These are phyloP conservation scores for Isabelozyma pseudorhagii DNA, from an alignment of 805 yeast species.

Conservation along the genomic window DNA sequence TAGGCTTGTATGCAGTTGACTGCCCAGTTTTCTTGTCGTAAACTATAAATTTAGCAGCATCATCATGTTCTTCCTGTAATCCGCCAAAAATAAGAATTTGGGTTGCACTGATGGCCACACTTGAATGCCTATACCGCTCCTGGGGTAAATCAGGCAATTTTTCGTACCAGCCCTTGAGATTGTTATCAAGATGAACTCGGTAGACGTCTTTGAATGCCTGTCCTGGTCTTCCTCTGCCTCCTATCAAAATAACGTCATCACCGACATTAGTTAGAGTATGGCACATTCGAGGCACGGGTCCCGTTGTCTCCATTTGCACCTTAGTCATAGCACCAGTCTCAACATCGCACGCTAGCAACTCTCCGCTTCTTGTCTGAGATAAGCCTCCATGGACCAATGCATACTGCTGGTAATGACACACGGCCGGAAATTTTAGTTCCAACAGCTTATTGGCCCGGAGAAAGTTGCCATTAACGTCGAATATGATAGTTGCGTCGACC, in stretches of 20 bases:
- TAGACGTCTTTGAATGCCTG: slow-evolving; percentile 33
- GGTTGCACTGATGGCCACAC: slow-evolving; percentile 22
- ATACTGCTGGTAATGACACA: slow-evolving; percentile 8
- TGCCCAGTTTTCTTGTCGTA: slow-evolving; percentile 15
- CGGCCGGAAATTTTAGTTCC: slow-evolving; percentile 42
- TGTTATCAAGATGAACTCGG: slow-evolving; percentile 4
- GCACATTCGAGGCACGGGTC: slow-evolving; percentile 49
- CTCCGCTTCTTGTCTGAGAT: slow-evolving; percentile 24
- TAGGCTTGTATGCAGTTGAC: slow-evolving; percentile 8
- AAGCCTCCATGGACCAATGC: slow-evolving; percentile 40
- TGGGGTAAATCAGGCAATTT: slow-evolving; percentile 33
- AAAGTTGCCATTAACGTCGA: no score
- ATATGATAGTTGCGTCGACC: no score
- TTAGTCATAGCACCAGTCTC: slow-evolving; percentile 9
- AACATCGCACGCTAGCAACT: slow-evolving; percentile 3
- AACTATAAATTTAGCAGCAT: slow-evolving; percentile 10
- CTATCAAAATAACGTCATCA: slow-evolving; percentile 42
- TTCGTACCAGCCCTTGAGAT: not conserved
- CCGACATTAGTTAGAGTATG: slow-evolving; percentile 46
- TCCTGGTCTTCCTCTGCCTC: slow-evolving; percentile 69
- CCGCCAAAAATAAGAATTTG: slow-evolving; percentile 55
- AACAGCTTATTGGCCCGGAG: not conserved
- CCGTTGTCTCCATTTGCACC: slow-evolving; percentile 15
- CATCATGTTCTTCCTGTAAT: slow-evolving; percentile 3
- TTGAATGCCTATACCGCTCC: slow-evolving; percentile 51